Base-by-base conservation (phyloP, 2,329 filamentous ascomycete genomes). In the Aaosphaeria arxii region DNA sequence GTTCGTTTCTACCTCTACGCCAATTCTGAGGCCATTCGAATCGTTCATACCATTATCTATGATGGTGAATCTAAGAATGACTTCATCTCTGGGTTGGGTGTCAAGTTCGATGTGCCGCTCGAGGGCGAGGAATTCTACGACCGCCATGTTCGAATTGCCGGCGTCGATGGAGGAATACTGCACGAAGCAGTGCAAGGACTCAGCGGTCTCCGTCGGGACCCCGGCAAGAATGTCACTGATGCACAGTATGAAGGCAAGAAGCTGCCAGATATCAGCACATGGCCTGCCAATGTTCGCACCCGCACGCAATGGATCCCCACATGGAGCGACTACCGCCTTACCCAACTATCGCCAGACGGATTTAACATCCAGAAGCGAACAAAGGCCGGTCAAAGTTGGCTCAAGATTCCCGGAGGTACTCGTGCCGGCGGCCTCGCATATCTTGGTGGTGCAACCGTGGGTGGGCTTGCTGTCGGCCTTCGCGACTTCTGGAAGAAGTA, bases 401-500 rank as follows among this genome's bases (percentile, higher is more conserved):
- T 85, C 1, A 81, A 79, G 1, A 79, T 84, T 7, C 76, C 79
- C 0, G 81, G 78, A 0, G 80, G 80, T 2, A 80, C 76, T 1
- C 73, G 80, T 1, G 74, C 82, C 1, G 77, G 75, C 1, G 82
- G 83, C 0, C 65, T 84, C 0, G 80, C 76, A 0, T 86, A 85
- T 52, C 74, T 85, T 1, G 83, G 83, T 2, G 77, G 78, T 7
- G 78, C 81, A 5, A 77, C 73, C 0, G 64, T 69, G 3, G 83
- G 83, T n/a, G 83, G 83, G 9, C 70, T 86, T 1, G 82, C 79
- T 1, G 61, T 85, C 5, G 81, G 80, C 0, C 71, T 83, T 42
- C 75, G 78, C 3, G 76, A 85, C 55, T 85, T 85, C 60, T 85
- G 83, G 83, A 80, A 85, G 68, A 74, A 79, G 11, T 84, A 82